These are phyloP conservation scores for Candida loeiensis DNA, from an alignment of 805 yeast genomes.

Conservation along the genomic window DNA sequence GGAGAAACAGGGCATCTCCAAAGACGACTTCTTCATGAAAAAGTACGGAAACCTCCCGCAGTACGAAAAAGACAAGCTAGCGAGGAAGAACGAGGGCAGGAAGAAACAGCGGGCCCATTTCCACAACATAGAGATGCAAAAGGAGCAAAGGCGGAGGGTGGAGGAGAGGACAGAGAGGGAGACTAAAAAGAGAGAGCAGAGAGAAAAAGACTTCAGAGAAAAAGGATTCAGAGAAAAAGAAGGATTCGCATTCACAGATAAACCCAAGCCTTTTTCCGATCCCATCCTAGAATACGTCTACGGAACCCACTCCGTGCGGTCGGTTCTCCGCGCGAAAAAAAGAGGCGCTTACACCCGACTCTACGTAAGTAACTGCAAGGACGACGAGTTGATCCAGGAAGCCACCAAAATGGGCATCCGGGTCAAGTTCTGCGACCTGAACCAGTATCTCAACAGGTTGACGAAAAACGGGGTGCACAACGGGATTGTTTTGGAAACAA, in stretches of 20 bases:
- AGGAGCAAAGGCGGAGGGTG: slow-evolving; percentile 24
- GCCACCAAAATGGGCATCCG: slow-evolving; percentile 42
- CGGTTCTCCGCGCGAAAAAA: slow-evolving; percentile 59
- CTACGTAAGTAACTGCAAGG: slow-evolving; percentile 41
- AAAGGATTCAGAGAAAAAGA: background rate
- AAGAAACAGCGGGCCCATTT: slow-evolving; percentile 7
- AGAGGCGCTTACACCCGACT: slow-evolving; percentile 53
- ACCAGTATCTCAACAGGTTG: slow-evolving; percentile 56
- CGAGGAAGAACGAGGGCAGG: slow-evolving; percentile 29
- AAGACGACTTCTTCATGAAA: slow-evolving; percentile 37
- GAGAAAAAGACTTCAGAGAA: slow-evolving; percentile 4
- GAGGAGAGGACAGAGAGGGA: slow-evolving; percentile 12
- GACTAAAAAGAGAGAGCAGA: background rate
- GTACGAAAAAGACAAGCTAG: slow-evolving; percentile 23
- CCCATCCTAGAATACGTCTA: slow-evolving; percentile 54
- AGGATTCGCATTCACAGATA: background rate
- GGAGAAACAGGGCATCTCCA: slow-evolving; percentile 34
- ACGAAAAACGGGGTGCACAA: slow-evolving; percentile 75
- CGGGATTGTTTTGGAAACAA: slow-evolving; percentile 70
- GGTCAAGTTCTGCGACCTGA: slow-evolving; percentile 33
- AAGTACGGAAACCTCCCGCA: slow-evolving; percentile 32
- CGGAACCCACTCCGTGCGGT: slow-evolving; percentile 71
- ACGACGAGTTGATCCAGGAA: slow-evolving; percentile 42
- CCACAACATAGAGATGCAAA: slow-evolving; percentile 9
- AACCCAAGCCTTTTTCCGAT: too few species aligned